phyloP scores from a whole-genome alignment of 768 basidiomycete species.

The Boletus vermiculosoides region DNA sequence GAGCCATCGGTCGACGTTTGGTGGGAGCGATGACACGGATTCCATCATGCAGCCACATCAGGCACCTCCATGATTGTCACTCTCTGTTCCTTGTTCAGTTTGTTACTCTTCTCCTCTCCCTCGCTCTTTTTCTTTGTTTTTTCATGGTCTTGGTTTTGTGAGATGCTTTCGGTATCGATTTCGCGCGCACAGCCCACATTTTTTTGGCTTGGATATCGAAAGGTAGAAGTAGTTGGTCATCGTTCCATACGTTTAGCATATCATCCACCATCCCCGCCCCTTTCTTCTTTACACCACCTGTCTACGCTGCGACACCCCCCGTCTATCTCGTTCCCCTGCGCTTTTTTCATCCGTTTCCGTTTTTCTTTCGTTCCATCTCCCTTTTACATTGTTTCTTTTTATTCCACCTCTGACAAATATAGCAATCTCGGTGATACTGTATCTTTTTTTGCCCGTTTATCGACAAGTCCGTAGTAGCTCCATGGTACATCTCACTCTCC shows the following conservation, averaged over 20 bases:
- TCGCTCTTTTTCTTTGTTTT: background rate
- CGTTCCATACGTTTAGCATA: conserved; percentile 18
- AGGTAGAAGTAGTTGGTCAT: conserved; percentile 3
- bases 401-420: conserved; percentile 7
- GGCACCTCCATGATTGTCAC: conserved; percentile 8
- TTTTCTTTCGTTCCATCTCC: background rate
- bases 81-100: background rate
- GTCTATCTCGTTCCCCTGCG: background rate
- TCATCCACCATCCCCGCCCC: background rate
- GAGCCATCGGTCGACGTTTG: conserved; percentile 26
- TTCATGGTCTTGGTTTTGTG: conserved; percentile 9
- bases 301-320: conserved; percentile 16
- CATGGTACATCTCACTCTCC: background rate
- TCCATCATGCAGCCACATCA: conserved; percentile 15
- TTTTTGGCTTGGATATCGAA: conserved; percentile 5
- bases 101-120: background rate
- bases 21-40: conserved; percentile 27
- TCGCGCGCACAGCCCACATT: conserved; percentile 1
- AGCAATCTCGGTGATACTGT: conserved; percentile 16
- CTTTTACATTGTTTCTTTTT: background rate
- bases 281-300: background rate
- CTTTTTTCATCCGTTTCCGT: background rate
- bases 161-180: conserved; percentile 7
- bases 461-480: background rate
- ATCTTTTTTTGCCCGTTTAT: conserved; percentile 13